Evolutionary conservation across 805 yeast genomes (phyloP), one percentile per base, ranked within the genome.

Genomic region (Cyberlindnera euphorbiiphila): DNA sequence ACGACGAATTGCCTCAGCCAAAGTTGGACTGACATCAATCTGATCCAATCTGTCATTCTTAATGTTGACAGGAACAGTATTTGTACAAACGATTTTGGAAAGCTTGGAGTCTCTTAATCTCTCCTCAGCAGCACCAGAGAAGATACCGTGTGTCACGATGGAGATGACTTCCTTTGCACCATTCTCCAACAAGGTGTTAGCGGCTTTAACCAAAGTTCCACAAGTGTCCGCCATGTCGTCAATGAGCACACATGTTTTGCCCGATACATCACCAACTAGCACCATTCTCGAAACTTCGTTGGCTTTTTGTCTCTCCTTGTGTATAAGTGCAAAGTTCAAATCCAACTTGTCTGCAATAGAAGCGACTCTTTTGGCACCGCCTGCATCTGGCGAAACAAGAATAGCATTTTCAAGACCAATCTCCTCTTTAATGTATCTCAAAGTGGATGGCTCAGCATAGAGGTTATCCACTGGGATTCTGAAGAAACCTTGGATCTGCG

Each of bases 161-260:
- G 98, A 96, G 46, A 91, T 76, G 17, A 93, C 98, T 45, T 77
- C 74, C 42, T 75, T 70, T 4, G 98, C 98, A 21, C 88, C 85
- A 48, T 86, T 79, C 16, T 75, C 80, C 47, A 88, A 65, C 43
- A 91, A 67, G 6, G 89, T 78, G 45, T 91, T 95, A 9, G 96
- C 91, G 1, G 98, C 98, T 62, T 91, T 91, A 46, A 86, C 93
- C 48, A 91, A 68, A 3, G 98, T 91, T 27, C 98, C 98, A 65
- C 98, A 91, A 5, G 98, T 91, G 58, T 91, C 98, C 25, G 98
- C 98, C 94, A 91, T 93, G 60, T 91, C 98, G 61, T 91, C 98
- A 23, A 91, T 85, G 45, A 91, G 67, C 17, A 93, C 71, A 63
- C 97, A 89, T 5, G 81, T 74, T 61, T 85, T 87, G 42, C 79